Evolutionary conservation across 1,284 basidiomycete species (phyloP), one percentile per base, ranked within the genome.

Genomic region (Uromyces viciae-fabae): DNA sequence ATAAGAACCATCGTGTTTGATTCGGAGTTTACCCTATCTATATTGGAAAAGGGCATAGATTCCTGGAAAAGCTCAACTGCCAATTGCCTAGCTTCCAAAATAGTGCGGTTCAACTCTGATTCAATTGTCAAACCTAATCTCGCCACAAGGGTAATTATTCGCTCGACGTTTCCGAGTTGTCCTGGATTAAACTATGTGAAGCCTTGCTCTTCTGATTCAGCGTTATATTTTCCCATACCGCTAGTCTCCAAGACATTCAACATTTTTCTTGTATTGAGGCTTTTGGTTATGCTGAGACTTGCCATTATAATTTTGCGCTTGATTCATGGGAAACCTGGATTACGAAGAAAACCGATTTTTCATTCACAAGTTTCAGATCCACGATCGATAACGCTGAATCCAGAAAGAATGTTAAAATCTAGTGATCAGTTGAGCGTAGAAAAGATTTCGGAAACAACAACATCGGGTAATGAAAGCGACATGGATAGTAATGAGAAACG

Each of bases 351-450:
- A 4, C 49, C 42, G 19, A 11, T 11, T 31, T 31, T 19, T 46
- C 42, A 40, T 43, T 15, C 7, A 33, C 15, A 71, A 42, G 22
- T 52, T 71, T 33, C 8, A 1, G 52, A 52, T 22, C 43, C 31
- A 52, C 25, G n/a, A n/a, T n/a, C 68, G 15, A 9, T 19, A 19
- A 49, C 42, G 28, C 49, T 25, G 9, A 69, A 31, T 49, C 33
- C 66, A 49, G 40, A 25, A 2, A 71, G 33, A 46, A 52, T 15
- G 28, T 15, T n/a, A n/a, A n/a, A 71, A 14, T 8, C 43, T 33
- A 71, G 68, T 25, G 43, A 71, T 71, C 68, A 25, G 49, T 40
- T 69, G 28, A 69, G 42, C 36, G 31, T 46, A 69, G 42, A 69
- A 28, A n/a, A 40, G 7, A 8, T n/a, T 46, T 49, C 43, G 22